Percentiles rank a stretch among this genome's conserved stretches.
These are phyloP conservation scores for Daldinia loculata DNA, from an alignment of 495 filamentous ascomycete genomes.

Conservation along the genomic window DNA sequence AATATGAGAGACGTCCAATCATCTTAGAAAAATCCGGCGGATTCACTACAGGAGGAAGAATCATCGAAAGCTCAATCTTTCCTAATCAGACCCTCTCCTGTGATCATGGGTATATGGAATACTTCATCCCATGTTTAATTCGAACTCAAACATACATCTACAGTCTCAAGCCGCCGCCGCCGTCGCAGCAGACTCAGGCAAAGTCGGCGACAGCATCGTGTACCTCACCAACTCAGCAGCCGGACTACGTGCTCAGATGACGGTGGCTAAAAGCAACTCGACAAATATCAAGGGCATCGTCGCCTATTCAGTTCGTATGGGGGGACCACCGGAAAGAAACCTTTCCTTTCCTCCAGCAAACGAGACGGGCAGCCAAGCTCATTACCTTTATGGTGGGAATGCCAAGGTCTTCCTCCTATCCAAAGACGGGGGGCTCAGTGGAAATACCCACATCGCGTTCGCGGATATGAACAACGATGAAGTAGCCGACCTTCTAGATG, in stretches of 20 bases:
- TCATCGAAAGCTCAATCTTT: conserved; percentile 44
- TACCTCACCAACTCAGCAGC: conserved; percentile 57
- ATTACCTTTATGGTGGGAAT: conserved; percentile 58
- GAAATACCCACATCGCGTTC: conserved; percentile 57
- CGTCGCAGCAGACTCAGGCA: conserved; percentile 56
- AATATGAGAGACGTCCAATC: conserved; percentile 41
- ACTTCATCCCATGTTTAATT: conserved; percentile 59
- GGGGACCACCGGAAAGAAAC: conserved; percentile 55
- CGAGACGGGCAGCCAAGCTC: conserved; percentile 45
- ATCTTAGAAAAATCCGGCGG: conserved; percentile 52
- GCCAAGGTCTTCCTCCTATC: conserved; percentile 53
- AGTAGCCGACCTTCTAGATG: conserved; percentile 52
- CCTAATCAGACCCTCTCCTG: conserved; percentile 53
- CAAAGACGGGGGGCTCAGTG: conserved; percentile 51
- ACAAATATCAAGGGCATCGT: conserved; percentile 61
- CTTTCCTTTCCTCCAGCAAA: conserved; percentile 44
- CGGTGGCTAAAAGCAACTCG: conserved; percentile 50
- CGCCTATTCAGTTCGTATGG: conserved; percentile 58
- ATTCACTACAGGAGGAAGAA: conserved; percentile 50
- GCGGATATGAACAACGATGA: conserved; percentile 57
- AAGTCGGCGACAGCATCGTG: conserved; percentile 53
- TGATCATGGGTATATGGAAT: conserved; percentile 62
- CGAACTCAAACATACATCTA: conserved; percentile 49
- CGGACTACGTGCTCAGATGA: conserved; percentile 56
- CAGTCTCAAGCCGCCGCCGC: conserved; percentile 53